Base-by-base conservation (phyloP, 2,329 filamentous ascomycete species). In the Beauveria rudraprayagi region DNA sequence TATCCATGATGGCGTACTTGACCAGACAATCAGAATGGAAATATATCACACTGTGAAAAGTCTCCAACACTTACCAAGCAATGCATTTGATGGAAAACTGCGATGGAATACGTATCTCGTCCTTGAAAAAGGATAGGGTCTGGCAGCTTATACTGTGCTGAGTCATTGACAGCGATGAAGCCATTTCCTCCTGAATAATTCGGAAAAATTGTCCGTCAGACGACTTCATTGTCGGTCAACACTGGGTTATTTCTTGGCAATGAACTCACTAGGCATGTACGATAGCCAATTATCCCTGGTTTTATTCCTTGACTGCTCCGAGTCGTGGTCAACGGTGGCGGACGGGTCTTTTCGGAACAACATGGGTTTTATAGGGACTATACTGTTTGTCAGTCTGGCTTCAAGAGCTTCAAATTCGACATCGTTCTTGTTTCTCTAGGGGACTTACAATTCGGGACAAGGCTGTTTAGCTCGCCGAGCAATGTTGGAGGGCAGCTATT, bases 71-170 rank as follows among this genome's bases (percentile, higher is more conserved):
- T 28, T 53, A 53, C 50, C n/a, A 53, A 24, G 34, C 50, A 53
- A 9, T 53, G 50, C 10, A 53, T 28, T 7, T 53, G 50, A 19
- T 53, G 50, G 19, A 53, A 53, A 8, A 53, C 50, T 22, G 50
- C 50, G 3, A 53, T 40, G 34, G 50, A 53, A 17, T 53, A 53
- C 2, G 34, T 14, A 16, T 5, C 22, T 2, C 40, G 10, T 14
- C 50, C 50, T 16, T 3, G n/a, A 17, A 53, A 53, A 8, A 19
- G 5, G 2, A 53, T 53, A 5, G 50, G 50, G 30, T 53, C 30
- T 10, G 50, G 50, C 19, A 53, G 30, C 11, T 53, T 34, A 40
- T 53, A 40, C 19, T 37, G 14, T 40, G 30, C 50, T 3, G 50
- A 40, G 14, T 53, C 10, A 16, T 53, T 17, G 30, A 53, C 19